A percentile compares a stretch with the other conserved stretches of the same genome.
phyloP scores from a whole-genome alignment of 345 rosid species.

The Cardamine chenopodiifolia region DNA sequence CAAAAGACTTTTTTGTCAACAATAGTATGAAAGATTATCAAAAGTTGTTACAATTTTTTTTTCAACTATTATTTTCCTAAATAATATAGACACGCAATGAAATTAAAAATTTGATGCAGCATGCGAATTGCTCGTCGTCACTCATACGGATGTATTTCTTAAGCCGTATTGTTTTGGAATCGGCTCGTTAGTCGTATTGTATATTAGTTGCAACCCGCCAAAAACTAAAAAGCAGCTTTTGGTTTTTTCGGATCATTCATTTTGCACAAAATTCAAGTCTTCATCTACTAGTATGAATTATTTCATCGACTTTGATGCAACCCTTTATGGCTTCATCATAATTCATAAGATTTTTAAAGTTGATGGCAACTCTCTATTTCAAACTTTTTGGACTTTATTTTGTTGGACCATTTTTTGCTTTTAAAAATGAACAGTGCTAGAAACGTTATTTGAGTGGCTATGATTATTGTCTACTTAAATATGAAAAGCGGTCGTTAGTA shows the following conservation, averaged over 20 bases:
- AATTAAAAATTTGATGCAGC: neutral
- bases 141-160: neutral
- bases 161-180: neutral
- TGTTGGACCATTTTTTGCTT: neutral
- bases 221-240: constrained; percentile 25
- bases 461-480: constrained; percentile 25
- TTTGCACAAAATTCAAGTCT: constrained; percentile 28
- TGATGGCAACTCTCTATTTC: neutral
- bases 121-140: neutral
- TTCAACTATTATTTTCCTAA: neutral
- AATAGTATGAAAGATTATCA: neutral
- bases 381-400: neutral
- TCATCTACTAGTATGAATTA: neutral
- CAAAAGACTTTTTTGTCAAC: neutral
- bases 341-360: neutral
- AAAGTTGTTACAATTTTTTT: too few relatives aligned
- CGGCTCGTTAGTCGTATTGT: neutral
- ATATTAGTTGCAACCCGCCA: constrained; percentile 16
- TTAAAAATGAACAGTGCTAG: neutral
- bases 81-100: neutral
- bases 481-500: constrained; percentile 13
- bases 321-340: too few relatives aligned
- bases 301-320: constrained; percentile 11
- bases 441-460: constrained; percentile 11
- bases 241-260: constrained; percentile 31